Evolutionary conservation across 2,329 filamentous ascomycete species (phyloP).

Genomic region (Spiromastix sp.): DNA sequence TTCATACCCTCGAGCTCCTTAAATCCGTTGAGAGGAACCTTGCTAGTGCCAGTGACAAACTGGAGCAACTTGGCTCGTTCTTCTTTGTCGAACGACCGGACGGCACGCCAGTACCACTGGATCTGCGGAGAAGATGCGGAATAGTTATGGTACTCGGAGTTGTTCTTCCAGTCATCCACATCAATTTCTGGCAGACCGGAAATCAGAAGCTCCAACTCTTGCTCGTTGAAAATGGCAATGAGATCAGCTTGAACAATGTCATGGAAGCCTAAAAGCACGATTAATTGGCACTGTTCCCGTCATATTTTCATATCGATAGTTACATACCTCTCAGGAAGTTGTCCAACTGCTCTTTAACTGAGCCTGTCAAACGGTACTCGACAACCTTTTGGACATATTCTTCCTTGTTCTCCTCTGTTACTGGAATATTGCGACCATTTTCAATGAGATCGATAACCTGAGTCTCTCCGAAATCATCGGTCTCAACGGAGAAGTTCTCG

Average conservation of each 20-base stretch:
- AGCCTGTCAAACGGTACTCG: slow-evolving; percentile 83
- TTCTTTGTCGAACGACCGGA: slow-evolving; percentile 97
- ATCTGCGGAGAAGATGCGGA: slow-evolving; percentile 88
- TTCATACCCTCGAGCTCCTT: slow-evolving; percentile 99
- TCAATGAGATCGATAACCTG: slow-evolving; percentile 78
- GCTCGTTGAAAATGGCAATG: slow-evolving; percentile 96
- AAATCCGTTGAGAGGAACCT: slow-evolving; percentile 96
- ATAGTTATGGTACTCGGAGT: slow-evolving; percentile 98
- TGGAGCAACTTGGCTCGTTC: slow-evolving; percentile 94
- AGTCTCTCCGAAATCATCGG: slow-evolving; percentile 85
- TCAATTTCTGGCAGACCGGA: slow-evolving; percentile 96
- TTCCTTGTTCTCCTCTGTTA: slow-evolving; percentile 97
- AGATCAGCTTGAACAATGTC: slow-evolving; percentile 93
- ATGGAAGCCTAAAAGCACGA: slow-evolving; percentile 61
- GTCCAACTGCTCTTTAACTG: slow-evolving; percentile 89
- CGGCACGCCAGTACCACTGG: slow-evolving; percentile 98
- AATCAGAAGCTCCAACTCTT: slow-evolving; percentile 91
- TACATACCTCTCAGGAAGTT: slow-evolving; percentile 70
- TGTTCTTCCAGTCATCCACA: slow-evolving; percentile 97
- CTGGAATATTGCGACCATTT: slow-evolving; percentile 80
- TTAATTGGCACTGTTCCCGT: slow-evolving; percentile 21
- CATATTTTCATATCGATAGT: not conserved
- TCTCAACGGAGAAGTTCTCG: slow-evolving; percentile 89
- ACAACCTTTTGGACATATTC: slow-evolving; percentile 93
- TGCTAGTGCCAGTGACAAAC: slow-evolving; percentile 96